Evolutionary conservation across 83 land plant species (phyloP), one percentile per base, ranked within the genome.

Genomic region (Diphasiastrum complanatum): DNA sequence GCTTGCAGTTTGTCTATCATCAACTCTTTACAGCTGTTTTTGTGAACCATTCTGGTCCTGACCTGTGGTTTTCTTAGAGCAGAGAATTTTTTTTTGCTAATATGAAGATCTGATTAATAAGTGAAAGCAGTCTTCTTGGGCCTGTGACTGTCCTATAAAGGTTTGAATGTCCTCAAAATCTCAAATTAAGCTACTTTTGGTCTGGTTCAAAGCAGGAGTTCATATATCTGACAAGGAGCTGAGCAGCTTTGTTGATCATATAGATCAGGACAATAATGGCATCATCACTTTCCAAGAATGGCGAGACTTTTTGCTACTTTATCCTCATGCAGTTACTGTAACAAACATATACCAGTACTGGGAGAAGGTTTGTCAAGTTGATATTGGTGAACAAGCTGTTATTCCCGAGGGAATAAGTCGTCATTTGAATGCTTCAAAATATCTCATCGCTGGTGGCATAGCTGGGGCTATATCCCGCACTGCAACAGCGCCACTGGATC

Each of bases 381-480:
- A 91, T 61, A 87, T 91, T 65, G 97, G 97, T 1, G 97, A 91
- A 56, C 89, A 84, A 51, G 84, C 89, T 33, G 85, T 84, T 47
- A 82, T 86, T 56, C 95, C 93, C 3, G 89, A 91, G 61, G 93
- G 95, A 37, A 84, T 86, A 30, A 79, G 84, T 46, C 79, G 67
- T 45, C 86, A 84, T 46, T 61, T 81, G 6, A 75, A 87, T 61
- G 79, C 80, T 26, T 60, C 70, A 49, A 88, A 74, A 34, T 89
- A 85, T 55, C 62, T 89, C 38, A 70, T 89, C 62, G 96, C 96
- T 4, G 96, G 96, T 27, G 96, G 85, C 24, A 75, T 90, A 55
- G 96, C 96, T 18, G 96, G 96, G 26, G 96, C 91, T 1, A 55
- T 85, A 49, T 86, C 92, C 50, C 91, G 96, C 26, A 90, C 96